These are phyloP conservation scores for Alternaria burnsii DNA, from an alignment of 2,329 filamentous ascomycete species.

Conservation along the genomic window DNA sequence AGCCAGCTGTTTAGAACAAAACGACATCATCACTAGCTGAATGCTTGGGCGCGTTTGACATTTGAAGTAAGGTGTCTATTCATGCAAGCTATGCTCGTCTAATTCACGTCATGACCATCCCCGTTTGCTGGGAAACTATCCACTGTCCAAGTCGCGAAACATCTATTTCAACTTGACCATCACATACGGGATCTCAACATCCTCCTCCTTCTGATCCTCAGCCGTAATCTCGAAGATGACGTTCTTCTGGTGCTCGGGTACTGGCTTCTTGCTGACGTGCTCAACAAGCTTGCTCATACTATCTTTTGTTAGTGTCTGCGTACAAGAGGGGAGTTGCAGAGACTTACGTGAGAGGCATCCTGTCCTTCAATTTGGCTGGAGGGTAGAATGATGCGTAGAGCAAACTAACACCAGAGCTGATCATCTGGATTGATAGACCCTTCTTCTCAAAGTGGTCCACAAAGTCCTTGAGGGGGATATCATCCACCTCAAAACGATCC, in stretches of 20 bases:
- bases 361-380: conserved; percentile 81
- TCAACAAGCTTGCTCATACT: conserved; percentile 91
- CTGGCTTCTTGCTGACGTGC: conserved; percentile 87
- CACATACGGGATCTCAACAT: conserved; percentile 96
- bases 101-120: conserved; percentile 14
- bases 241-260: conserved; percentile 91
- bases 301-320: conserved; percentile 31
- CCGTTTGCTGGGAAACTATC: background rate
- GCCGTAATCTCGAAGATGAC: conserved; percentile 94
- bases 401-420: conserved; percentile 96
- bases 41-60: background rate
- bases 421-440: conserved; percentile 86
- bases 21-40: background rate
- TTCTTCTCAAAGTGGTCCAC: conserved; percentile 79
- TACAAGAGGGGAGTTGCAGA: background rate
- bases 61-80: conserved; percentile 18
- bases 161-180: conserved; percentile 76
- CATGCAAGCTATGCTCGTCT: conserved; percentile 32
- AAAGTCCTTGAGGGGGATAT: conserved; percentile 86
- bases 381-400: conserved; percentile 95
- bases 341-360: conserved; percentile 74
- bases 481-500: conserved; percentile 92
- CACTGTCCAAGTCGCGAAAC: background rate
- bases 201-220: conserved; percentile 87
- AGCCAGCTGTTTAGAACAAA: background rate